Percentiles rank a stretch among this genome's conserved stretches.
phyloP scores from a whole-genome alignment of 1,139 yeast genomes.

The Kodamaea anthophila region DNA sequence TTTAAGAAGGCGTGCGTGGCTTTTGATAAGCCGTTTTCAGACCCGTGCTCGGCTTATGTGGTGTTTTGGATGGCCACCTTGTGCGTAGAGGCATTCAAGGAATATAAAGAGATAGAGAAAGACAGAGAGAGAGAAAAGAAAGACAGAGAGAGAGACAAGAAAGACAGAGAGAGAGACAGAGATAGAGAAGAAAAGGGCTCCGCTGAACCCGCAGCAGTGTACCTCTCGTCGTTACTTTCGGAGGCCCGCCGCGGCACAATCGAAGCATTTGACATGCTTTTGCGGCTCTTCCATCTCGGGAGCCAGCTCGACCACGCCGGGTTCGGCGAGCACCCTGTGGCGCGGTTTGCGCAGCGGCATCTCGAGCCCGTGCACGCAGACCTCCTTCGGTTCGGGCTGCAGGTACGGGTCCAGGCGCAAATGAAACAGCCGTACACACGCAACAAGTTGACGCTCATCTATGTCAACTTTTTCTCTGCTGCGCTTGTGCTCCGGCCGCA shows the following conservation, averaged over 20 bases:
- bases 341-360: conserved; percentile 34
- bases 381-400: conserved; percentile 13
- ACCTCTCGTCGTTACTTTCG: no score
- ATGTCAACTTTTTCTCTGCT: conserved; percentile 37
- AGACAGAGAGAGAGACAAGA: background rate
- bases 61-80: conserved; percentile 31
- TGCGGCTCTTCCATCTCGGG: conserved; percentile 39
- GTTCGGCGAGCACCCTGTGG: conserved; percentile 33
- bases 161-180: background rate
- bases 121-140: background rate
- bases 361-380: conserved; percentile 33
- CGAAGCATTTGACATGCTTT: conserved; percentile 38
- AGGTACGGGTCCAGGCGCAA: no score
- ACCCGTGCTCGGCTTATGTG: conserved; percentile 22
- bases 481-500: conserved; percentile 38
- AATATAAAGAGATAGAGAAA: conserved; percentile 7
- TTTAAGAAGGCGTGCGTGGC: conserved; percentile 29
- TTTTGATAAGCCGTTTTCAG: conserved; percentile 25
- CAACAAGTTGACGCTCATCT: conserved; percentile 20
- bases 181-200: background rate
- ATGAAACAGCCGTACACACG: no score
- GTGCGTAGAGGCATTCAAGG: conserved; percentile 34
- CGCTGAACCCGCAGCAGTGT: no score
- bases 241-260: no score
- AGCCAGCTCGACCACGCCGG: conserved; percentile 24